Conservation (phyloP, 108 stramenopile genomes). For the Skeletonema menzelii region DNA sequence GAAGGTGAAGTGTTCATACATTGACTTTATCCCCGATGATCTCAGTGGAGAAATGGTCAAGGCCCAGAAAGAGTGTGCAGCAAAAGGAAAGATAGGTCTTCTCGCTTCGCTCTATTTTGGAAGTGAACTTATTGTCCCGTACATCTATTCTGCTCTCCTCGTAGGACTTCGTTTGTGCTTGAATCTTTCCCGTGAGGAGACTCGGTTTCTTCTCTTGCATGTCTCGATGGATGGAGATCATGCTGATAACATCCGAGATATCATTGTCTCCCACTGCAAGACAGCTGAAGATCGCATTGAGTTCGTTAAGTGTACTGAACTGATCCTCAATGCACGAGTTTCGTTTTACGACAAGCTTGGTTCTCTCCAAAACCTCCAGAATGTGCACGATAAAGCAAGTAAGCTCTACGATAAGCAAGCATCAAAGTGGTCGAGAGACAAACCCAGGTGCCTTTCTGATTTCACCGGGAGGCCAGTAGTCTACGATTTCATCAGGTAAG, state of each 20-base stretch:
- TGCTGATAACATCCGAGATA: too few relatives aligned
- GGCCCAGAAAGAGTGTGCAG: neutral
- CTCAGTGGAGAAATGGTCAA: neutral
- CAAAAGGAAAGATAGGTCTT: neutral
- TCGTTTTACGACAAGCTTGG: too few relatives aligned
- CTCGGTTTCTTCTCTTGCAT: neutral
- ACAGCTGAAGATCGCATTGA: too few relatives aligned
- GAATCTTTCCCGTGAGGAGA: neutral
- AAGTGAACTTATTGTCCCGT: constrained; percentile 1
- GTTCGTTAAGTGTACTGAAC: too few relatives aligned
- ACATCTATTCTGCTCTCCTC: neutral
- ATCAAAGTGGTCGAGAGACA: neutral
- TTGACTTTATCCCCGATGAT: neutral
- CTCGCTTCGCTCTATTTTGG: constrained; percentile 3
- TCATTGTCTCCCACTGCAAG: too few relatives aligned
- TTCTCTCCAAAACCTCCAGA: too few relatives aligned
- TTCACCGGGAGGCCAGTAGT: constrained; percentile 1
- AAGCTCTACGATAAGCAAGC: neutral
- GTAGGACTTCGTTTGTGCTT: neutral
- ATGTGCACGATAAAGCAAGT: too few relatives aligned
- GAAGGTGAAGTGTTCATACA: neutral
- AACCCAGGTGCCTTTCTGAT: constrained; percentile 1
- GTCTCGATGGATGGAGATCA: too few relatives aligned
- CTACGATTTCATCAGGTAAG: neutral
- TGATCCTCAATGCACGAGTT: too few relatives aligned